A percentile compares a stretch with the other conserved stretches of the same genome.
phyloP scores from a whole-genome alignment of 176 grass and related monocot species.

The Eleusine coracana region DNA sequence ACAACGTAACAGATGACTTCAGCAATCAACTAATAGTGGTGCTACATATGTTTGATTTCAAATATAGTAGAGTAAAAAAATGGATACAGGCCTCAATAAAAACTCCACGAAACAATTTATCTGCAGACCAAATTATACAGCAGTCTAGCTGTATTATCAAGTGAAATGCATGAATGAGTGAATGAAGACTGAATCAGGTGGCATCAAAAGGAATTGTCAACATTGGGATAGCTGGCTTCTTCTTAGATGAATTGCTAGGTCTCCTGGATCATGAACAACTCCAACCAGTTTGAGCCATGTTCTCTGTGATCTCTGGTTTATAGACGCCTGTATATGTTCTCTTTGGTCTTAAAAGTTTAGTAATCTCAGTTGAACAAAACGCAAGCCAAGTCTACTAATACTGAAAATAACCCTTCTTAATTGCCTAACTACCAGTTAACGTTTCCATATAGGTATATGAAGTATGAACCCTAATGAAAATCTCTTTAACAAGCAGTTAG shows the following conservation, averaged over 20 bases:
- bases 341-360: no score
- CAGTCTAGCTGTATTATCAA: background rate
- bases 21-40: background rate
- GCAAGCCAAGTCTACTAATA: background rate
- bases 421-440: no score
- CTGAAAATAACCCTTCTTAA: no score
- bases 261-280: background rate
- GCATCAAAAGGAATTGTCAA: background rate
- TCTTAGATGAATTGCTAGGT: background rate
- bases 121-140: background rate
- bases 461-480: background rate
- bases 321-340: no score
- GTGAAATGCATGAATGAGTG: background rate
- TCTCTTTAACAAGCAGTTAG: conserved; percentile 1
- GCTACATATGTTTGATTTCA: background rate
- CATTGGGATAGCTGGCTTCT: background rate
- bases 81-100: background rate
- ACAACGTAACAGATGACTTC: background rate
- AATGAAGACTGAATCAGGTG: background rate
- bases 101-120: background rate
- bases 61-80: background rate
- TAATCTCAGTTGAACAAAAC: background rate
- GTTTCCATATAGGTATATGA: background rate
- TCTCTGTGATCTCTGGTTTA: background rate
- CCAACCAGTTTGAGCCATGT: background rate